Conservation (phyloP, 2,329 filamentous ascomycete species). For the Trichoderma sp. region DNA sequence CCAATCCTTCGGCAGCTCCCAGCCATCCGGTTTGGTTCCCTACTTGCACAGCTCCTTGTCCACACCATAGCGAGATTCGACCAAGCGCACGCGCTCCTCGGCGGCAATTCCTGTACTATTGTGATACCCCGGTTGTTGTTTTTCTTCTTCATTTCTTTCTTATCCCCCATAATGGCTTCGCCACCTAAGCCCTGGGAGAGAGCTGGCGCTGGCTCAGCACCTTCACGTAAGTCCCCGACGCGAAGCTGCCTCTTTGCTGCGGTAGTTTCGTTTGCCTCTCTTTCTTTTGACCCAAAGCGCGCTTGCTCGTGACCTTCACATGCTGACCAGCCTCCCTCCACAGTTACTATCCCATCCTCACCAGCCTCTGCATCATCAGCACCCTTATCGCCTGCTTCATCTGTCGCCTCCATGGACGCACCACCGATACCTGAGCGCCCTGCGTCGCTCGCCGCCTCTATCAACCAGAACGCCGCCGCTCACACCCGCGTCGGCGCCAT, state of each 20-base stretch:
- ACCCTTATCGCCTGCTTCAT: conserved; percentile 30
- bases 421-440: conserved; percentile 81
- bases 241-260: neutral
- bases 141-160: neutral
- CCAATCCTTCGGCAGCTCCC: conserved; percentile 1
- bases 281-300: neutral
- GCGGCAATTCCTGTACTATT: neutral
- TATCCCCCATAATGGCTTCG: conserved; percentile 57
- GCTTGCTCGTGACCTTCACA: conserved; percentile 24
- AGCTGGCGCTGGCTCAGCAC: conserved; percentile 36
- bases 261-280: neutral
- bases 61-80: neutral
- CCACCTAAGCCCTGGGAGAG: conserved; percentile 98
- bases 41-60: neutral
- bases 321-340: conserved; percentile 30
- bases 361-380: conserved; percentile 40
- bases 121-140: conserved; percentile 8
- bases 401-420: conserved; percentile 40
- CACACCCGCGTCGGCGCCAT: conserved; percentile 58
- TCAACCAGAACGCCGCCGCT: conserved; percentile 80
- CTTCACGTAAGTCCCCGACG: conserved; percentile 6
- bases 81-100: neutral
- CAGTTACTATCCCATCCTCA: conserved; percentile 33
- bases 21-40: neutral
- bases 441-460: conserved; percentile 70